Percentiles rank a stretch among this genome's conserved stretches.
phyloP scores from a whole-genome alignment of 805 yeast species.

The Metschnikowia lachancei region DNA sequence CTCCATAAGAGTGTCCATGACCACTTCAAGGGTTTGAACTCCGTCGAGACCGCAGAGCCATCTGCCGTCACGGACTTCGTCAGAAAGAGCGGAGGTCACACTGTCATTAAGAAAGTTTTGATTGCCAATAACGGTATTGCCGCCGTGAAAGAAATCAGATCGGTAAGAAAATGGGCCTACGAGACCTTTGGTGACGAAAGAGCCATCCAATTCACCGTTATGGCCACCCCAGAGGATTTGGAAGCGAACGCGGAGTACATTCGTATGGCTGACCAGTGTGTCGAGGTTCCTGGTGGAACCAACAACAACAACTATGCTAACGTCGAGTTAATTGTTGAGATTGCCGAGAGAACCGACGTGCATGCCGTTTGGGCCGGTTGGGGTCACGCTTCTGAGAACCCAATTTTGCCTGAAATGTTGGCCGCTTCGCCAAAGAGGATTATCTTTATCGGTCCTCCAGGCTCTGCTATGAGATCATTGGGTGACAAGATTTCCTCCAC shows the following conservation, averaged over 20 bases:
- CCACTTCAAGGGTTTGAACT: constrained; percentile 80
- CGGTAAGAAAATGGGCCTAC: constrained; percentile 98
- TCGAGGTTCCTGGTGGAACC: constrained; percentile 99
- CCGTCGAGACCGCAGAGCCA: constrained; percentile 75
- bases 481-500: constrained; percentile 99
- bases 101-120: constrained; percentile 81
- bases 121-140: constrained; percentile 99
- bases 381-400: constrained; percentile 99
- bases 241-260: constrained; percentile 96
- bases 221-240: constrained; percentile 99
- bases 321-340: constrained; percentile 93
- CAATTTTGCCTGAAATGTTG: constrained; percentile 85
- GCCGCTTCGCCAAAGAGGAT: constrained; percentile 91
- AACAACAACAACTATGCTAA: constrained; percentile 98
- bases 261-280: constrained; percentile 98
- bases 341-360: constrained; percentile 94
- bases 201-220: constrained; percentile 89
- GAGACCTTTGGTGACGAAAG: constrained; percentile 97
- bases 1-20: constrained; percentile 47
- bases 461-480: constrained; percentile 97
- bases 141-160: constrained; percentile 96
- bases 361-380: constrained; percentile 99
- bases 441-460: constrained; percentile 98
- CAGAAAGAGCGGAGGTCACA: constrained; percentile 84
- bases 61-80: constrained; percentile 81